phyloP scores from a whole-genome alignment of 2,329 filamentous ascomycete species.

The Lachnellula cervina region DNA sequence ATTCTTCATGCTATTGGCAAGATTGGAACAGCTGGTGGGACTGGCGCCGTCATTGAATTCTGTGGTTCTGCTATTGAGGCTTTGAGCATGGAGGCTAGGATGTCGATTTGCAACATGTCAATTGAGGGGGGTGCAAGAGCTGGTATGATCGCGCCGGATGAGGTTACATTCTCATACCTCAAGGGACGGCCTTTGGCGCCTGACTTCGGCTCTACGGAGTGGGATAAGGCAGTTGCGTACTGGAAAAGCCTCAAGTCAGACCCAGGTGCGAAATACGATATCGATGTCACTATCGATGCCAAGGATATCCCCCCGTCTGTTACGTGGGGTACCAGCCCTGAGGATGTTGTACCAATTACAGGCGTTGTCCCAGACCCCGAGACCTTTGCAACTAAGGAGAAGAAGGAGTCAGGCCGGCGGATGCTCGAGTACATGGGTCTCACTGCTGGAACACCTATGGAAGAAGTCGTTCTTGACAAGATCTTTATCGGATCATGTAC shows the following conservation, averaged over 20 bases:
- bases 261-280: conserved; percentile 82
- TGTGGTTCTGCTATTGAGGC: conserved; percentile 87
- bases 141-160: conserved; percentile 94
- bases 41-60: conserved; percentile 92
- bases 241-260: conserved; percentile 87
- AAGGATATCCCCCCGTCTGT: conserved; percentile 92
- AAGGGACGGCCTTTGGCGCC: conserved; percentile 87
- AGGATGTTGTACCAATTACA: conserved; percentile 93
- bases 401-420: conserved; percentile 73
- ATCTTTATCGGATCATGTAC: conserved; percentile 98
- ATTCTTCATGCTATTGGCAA: conserved; percentile 87
- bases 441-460: conserved; percentile 77
- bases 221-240: conserved; percentile 82
- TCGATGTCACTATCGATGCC: conserved; percentile 81
- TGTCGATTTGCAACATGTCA: conserved; percentile 99
- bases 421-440: conserved; percentile 97
- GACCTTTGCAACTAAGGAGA: conserved; percentile 72
- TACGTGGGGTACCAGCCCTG: conserved; percentile 94
- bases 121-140: conserved; percentile 94
- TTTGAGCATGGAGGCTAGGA: conserved; percentile 92
- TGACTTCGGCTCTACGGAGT: conserved; percentile 76
- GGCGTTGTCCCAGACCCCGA: conserved; percentile 86
- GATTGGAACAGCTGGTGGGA: conserved; percentile 94
- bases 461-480: conserved; percentile 91
- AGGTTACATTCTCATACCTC: conserved; percentile 91